Evolutionary conservation across 768 basidiomycete species (phyloP).

Genomic region (Cystobasidiopsis lactophilus): DNA sequence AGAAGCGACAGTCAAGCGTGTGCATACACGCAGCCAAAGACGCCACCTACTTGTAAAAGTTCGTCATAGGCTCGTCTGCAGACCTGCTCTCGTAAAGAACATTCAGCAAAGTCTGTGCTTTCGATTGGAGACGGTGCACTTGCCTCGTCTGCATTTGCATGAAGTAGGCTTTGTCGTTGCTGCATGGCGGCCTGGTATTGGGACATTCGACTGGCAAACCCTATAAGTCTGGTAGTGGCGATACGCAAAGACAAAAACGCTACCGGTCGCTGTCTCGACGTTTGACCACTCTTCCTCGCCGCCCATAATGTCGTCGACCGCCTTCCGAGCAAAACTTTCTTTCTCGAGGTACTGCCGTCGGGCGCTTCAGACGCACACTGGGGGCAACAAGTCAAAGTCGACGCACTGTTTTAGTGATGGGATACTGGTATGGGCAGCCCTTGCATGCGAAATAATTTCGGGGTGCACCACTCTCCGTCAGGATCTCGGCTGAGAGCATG

Average conservation of each 20-base stretch:
- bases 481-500: constrained; percentile 44
- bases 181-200: constrained; percentile 56
- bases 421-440: constrained; percentile 86
- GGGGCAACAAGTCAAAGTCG: background rate
- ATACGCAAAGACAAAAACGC: constrained; percentile 7
- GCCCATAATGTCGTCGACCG: constrained; percentile 85
- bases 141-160: constrained; percentile 89
- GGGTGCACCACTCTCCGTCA: constrained; percentile 40
- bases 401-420: constrained; percentile 38
- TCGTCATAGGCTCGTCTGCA: constrained; percentile 20
- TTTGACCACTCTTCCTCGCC: constrained; percentile 13
- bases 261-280: constrained; percentile 4
- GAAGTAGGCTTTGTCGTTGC: constrained; percentile 66
- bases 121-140: constrained; percentile 41
- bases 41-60: constrained; percentile 18
- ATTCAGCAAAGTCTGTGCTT: background rate
- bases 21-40: background rate
- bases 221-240: background rate
- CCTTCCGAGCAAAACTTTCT: constrained; percentile 75
- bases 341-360: constrained; percentile 51
- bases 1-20: background rate
- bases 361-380: background rate
- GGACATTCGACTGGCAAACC: constrained; percentile 12
- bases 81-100: background rate
- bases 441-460: constrained; percentile 79